Percentiles rank a stretch among this genome's conserved stretches.
phyloP scores from a whole-genome alignment of 1,139 yeast species.

The Protomyces arabidopsidicola region DNA sequence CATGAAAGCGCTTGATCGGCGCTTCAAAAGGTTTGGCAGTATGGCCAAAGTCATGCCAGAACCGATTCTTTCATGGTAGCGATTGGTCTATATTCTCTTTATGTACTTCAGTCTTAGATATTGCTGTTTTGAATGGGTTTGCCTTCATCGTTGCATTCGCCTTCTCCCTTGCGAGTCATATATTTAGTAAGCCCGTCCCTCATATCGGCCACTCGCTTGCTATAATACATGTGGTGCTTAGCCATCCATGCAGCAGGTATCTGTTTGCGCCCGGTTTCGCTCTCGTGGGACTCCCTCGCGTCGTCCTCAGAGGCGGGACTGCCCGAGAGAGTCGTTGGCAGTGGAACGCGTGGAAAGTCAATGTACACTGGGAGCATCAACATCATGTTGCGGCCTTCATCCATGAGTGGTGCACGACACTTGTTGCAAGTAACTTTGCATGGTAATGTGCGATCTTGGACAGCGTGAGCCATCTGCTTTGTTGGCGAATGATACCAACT shows the following conservation, averaged over 20 bases:
- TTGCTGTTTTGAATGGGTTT: background rate
- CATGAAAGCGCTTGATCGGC: conserved; percentile 14
- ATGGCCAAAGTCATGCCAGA: background rate
- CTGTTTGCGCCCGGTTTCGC: conserved; percentile 1
- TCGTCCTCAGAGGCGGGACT: background rate
- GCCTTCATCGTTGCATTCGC: conserved; percentile 10
- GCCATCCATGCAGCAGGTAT: conserved; percentile 13
- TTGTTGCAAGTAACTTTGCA: conserved; percentile 12
- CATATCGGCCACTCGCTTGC: conserved; percentile 19
- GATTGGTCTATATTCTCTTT: background rate
- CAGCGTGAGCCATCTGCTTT: background rate
- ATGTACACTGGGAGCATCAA: conserved; percentile 18
- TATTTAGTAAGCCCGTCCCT: conserved; percentile 15
- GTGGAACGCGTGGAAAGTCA: conserved; percentile 2
- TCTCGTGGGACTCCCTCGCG: background rate
- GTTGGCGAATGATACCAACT: background rate
- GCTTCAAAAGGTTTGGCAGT: conserved; percentile 11
- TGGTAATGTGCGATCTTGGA: background rate
- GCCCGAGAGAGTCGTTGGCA: no score
- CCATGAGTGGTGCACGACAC: conserved; percentile 18
- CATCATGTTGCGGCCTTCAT: conserved; percentile 28
- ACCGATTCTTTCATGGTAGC: background rate
- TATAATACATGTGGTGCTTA: conserved; percentile 21
- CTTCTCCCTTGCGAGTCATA: conserved; percentile 17
- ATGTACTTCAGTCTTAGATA: background rate